Conservation (phyloP, 768 basidiomycete species). For the Suillus brevipes region DNA sequence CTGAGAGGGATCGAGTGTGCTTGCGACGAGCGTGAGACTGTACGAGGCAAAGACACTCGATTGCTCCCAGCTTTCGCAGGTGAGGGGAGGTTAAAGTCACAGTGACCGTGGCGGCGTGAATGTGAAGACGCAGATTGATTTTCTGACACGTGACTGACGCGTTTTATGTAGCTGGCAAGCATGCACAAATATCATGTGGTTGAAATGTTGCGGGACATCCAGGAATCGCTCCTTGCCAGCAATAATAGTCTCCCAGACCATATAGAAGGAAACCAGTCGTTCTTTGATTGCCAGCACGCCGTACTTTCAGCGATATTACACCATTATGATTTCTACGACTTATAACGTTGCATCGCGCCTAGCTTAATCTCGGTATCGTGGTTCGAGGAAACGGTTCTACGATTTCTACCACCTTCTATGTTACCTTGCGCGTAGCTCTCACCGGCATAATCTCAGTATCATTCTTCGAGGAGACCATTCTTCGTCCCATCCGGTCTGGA, state of each 20-base stretch:
- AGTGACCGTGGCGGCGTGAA: no score
- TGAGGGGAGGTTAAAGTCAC: no score
- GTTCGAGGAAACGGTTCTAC: no score
- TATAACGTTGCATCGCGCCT: no score
- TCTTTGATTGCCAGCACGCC: background rate
- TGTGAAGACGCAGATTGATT: background rate
- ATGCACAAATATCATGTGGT: background rate
- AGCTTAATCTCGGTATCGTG: no score
- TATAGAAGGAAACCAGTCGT: no score
- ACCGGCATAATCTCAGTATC: no score
- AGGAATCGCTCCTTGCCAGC: background rate
- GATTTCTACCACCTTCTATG: no score
- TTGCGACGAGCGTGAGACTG: background rate
- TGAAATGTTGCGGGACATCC: background rate
- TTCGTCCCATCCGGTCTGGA: no score
- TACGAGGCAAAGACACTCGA: background rate
- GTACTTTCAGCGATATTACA: background rate
- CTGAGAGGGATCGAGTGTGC: background rate
- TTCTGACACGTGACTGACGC: background rate
- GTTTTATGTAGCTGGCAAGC: background rate
- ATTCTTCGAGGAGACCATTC: no score
- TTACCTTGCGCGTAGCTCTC: no score
- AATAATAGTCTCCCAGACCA: background rate
- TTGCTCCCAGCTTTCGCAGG: background rate
- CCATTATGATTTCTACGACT: no score